phyloP scores from a whole-genome alignment of 2,329 filamentous ascomycete species.

The Fusarium miscanthi region DNA sequence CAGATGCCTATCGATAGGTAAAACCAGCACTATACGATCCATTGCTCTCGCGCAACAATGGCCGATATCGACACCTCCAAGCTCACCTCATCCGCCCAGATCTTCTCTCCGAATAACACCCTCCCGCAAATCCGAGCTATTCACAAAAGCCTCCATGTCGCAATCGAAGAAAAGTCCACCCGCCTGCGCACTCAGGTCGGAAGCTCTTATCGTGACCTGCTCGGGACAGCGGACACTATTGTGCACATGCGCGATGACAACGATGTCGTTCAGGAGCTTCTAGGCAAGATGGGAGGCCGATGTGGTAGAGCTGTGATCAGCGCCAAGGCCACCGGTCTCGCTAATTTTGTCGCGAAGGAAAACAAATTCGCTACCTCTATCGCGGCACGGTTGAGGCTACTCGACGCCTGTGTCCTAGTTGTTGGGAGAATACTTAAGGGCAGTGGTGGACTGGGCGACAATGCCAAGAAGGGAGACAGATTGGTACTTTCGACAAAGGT shows the following conservation, averaged over 20 bases:
- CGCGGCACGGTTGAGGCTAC: conserved; percentile 60
- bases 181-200: conserved; percentile 73
- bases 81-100: conserved; percentile 62
- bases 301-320: conserved; percentile 81
- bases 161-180: conserved; percentile 71
- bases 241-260: conserved; percentile 88
- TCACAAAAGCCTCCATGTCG: conserved; percentile 68
- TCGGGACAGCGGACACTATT: conserved; percentile 94
- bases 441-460: conserved; percentile 46
- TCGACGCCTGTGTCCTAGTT: conserved; percentile 63
- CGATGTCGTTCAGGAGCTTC: conserved; percentile 75
- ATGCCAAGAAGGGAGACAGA: conserved; percentile 57
- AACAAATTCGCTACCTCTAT: conserved; percentile 45
- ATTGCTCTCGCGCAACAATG: conserved; percentile 46
- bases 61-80: conserved; percentile 59
- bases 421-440: conserved; percentile 62
- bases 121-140: conserved; percentile 73
- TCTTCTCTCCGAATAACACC: conserved; percentile 67
- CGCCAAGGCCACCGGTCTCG: conserved; percentile 70
- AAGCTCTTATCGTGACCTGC: conserved; percentile 83
- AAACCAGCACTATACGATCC: neutral
- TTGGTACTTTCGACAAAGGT: conserved; percentile 74
- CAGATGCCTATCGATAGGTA: conserved; percentile 24
- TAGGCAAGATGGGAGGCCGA: conserved; percentile 77
- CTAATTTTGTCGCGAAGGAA: conserved; percentile 54